Percentiles rank a stretch among this genome's conserved stretches.
Conservation (phyloP, 352 stramenopile species). For the Globisporangium splendens region DNA sequence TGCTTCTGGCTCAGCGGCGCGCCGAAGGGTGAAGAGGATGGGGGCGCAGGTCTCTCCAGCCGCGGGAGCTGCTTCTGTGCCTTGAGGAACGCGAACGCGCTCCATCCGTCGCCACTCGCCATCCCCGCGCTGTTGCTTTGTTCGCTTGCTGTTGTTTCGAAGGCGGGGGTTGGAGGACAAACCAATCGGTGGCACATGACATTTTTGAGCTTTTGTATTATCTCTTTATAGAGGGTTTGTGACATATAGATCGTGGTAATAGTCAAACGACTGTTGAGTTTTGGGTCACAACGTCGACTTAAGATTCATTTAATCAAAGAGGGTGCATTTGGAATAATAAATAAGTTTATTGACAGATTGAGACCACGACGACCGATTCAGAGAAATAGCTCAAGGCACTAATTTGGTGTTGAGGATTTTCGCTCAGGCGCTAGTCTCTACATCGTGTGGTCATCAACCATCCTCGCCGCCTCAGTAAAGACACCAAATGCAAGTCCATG, state of each 20-base stretch:
- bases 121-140: constrained; percentile 4
- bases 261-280: no score
- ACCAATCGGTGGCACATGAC: not conserved
- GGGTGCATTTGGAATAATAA: no score
- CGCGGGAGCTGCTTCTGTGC: constrained; percentile 8
- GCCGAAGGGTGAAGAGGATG: constrained; percentile 6
- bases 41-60: not conserved
- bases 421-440: no score
- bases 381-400: no score
- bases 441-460: no score
- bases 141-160: not conserved
- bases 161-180: not conserved
- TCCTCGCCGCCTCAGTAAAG: no score
- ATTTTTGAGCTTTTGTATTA: not conserved
- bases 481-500: no score
- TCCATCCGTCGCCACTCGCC: constrained; percentile 4
- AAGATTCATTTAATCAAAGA: no score
- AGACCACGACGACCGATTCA: no score
- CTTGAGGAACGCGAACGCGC: constrained; percentile 18
- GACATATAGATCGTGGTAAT: not conserved
- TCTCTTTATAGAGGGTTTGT: not conserved
- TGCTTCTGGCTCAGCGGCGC: constrained; percentile 7
- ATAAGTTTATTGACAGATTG: no score
- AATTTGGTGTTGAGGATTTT: no score
- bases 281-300: no score